These are phyloP conservation scores for Paramarasmius palmivorus DNA, from an alignment of 1,284 basidiomycete genomes.

Conservation along the genomic window DNA sequence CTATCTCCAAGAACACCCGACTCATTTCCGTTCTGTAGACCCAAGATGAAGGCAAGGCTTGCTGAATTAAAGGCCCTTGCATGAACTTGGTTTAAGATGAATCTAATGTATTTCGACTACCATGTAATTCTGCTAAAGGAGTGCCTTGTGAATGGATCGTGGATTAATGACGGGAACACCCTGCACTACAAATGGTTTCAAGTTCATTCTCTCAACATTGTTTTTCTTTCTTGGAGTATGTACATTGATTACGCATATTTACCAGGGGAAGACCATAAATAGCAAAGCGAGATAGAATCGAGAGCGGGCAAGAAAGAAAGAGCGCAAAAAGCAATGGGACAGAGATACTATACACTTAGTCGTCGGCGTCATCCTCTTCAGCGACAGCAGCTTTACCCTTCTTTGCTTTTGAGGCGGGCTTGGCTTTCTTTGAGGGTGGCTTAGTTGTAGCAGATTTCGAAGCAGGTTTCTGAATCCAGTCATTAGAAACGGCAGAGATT, in stretches of 20 bases:
- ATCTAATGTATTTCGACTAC: too few relatives aligned
- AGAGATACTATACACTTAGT: too few relatives aligned
- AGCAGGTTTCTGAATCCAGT: constrained; percentile 30
- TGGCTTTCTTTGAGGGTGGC: constrained; percentile 40
- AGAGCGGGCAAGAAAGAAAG: too few relatives aligned
- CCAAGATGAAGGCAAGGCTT: constrained; percentile 79
- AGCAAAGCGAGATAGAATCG: too few relatives aligned
- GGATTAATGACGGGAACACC: too few relatives aligned
- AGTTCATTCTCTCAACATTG: too few relatives aligned
- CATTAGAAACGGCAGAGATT: background rate
- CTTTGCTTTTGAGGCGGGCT: constrained; percentile 34
- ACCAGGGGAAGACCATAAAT: too few relatives aligned
- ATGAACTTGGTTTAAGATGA: background rate
- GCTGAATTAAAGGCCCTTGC: constrained; percentile 57
- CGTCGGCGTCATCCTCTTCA: constrained; percentile 30
- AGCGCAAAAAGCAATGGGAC: background rate
- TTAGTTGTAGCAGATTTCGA: constrained; percentile 29
- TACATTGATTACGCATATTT: too few relatives aligned
- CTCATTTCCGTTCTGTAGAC: constrained; percentile 41
- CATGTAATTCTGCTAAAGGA: too few relatives aligned
- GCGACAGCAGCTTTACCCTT: constrained; percentile 40
- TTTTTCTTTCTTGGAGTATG: too few relatives aligned
- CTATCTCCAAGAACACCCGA: background rate
- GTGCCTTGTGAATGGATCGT: too few relatives aligned
- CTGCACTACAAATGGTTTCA: too few relatives aligned